Conservation (phyloP, 257 asterid genomes). For the Forsythia suspensa region DNA sequence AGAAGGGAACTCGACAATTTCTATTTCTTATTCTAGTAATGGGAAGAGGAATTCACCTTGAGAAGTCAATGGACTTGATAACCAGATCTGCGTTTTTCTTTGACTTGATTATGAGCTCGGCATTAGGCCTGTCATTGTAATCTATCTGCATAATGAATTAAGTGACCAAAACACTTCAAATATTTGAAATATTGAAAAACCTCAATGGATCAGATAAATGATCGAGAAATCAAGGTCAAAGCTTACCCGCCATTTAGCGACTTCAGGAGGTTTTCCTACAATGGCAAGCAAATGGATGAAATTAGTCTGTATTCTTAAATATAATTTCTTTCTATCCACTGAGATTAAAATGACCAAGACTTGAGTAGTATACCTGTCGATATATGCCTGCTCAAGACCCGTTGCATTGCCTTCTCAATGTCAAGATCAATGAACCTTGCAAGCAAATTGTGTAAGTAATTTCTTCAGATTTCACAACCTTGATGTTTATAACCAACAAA, state of each 20-base stretch:
- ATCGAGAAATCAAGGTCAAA: not conserved
- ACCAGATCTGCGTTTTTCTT: conserved; percentile 76
- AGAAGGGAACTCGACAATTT: conserved; percentile 9
- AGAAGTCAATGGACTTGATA: conserved; percentile 67
- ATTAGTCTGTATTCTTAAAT: conserved; percentile 14
- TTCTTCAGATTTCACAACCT: not conserved
- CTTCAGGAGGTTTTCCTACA: conserved; percentile 74
- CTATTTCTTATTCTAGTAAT: not conserved
- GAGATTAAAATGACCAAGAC: not conserved
- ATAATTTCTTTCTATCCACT: not conserved
- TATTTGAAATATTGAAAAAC: not conserved
- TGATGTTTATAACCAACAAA: not conserved
- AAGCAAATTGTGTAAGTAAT: conserved; percentile 8
- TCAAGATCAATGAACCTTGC: conserved; percentile 85
- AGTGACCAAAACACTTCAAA: conserved; percentile 11
- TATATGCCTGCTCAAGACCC: conserved; percentile 77
- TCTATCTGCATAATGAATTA: conserved; percentile 56
- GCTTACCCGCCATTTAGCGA: conserved; percentile 89
- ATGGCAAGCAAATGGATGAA: conserved; percentile 19
- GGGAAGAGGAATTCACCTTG: conserved; percentile 27
- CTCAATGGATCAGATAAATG: conserved; percentile 8
- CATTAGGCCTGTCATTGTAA: conserved; percentile 86
- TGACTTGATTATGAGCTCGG: conserved; percentile 74
- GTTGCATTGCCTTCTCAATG: conserved; percentile 78
- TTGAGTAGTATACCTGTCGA: conserved; percentile 62